Percentiles rank a stretch among this genome's conserved stretches.
These are phyloP conservation scores for Chimonanthus salicifolius DNA, from an alignment of 164 flowering plant genomes.

Conservation along the genomic window DNA sequence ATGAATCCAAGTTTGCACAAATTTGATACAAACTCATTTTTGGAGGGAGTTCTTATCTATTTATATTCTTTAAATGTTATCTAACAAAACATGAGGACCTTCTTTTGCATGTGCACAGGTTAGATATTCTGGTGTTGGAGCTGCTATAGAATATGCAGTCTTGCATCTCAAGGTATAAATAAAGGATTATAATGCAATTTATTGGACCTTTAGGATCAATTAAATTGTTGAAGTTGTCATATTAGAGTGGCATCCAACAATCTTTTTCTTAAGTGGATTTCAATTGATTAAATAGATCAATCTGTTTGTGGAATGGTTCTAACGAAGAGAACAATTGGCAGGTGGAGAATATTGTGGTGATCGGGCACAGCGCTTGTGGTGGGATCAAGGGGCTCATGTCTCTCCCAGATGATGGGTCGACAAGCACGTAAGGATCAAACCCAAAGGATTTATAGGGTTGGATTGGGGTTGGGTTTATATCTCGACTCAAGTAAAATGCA, in stretches of 20 bases:
- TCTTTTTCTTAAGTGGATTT: not conserved
- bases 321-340: constrained; percentile 13
- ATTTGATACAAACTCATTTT: not conserved
- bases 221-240: not conserved
- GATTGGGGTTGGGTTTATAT: no score
- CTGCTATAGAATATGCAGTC: constrained; percentile 69
- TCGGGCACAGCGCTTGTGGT: constrained; percentile 92
- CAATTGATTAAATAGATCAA: not conserved
- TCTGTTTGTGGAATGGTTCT: not conserved
- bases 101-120: constrained; percentile 25
- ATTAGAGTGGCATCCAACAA: not conserved
- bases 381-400: constrained; percentile 97
- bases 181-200: no score
- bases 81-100: not conserved
- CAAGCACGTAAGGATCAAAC: constrained; percentile 44
- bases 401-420: constrained; percentile 64
- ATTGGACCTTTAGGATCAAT: no score
- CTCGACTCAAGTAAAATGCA: no score
- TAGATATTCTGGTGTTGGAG: constrained; percentile 52
- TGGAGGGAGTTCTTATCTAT: not conserved
- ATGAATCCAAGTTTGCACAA: no score
- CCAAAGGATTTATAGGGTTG: no score
- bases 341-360: constrained; percentile 88
- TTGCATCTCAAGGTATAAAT: constrained; percentile 46
- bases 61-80: not conserved